Conservation (phyloP, 768 basidiomycete genomes). For the Rhodotorula paludigena region DNA sequence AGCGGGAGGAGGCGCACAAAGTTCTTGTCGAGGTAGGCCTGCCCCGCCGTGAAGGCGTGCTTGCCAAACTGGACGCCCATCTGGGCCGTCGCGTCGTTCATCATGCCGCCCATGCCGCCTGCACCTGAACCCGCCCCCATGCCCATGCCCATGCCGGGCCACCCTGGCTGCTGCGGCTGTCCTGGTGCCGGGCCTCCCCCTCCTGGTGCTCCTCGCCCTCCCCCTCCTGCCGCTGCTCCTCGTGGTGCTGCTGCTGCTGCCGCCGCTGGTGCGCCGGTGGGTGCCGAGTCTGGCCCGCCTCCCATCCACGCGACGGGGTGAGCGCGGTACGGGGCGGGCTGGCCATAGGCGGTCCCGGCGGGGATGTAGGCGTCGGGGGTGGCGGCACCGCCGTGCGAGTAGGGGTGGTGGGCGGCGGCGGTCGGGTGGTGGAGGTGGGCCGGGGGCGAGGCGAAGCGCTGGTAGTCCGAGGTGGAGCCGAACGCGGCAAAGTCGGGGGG, state of each 20-base stretch:
- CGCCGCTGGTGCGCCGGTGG: constrained; percentile 19
- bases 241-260: constrained; percentile 42
- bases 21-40: constrained; percentile 92
- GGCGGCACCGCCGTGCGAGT: not conserved
- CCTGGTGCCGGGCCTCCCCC: not conserved
- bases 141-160: not conserved
- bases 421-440: constrained; percentile 24
- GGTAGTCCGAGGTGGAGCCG: constrained; percentile 28
- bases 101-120: constrained; percentile 47
- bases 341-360: constrained; percentile 1
- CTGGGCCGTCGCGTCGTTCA: constrained; percentile 89
- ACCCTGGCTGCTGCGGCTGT: not conserved
- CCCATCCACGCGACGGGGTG: constrained; percentile 2
- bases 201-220: not conserved
- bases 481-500: constrained; percentile 57
- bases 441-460: constrained; percentile 38
- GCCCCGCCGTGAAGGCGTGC: constrained; percentile 84
- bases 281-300: constrained; percentile 3
- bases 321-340: not conserved
- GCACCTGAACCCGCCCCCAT: constrained; percentile 6
- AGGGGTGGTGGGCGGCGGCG: constrained; percentile 25
- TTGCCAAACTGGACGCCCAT: constrained; percentile 94
- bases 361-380: constrained; percentile 29
- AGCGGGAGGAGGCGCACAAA: constrained; percentile 64
- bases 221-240: constrained; percentile 35